These are phyloP conservation scores for Cymodocea nodosa DNA, from an alignment of 116 monocot genomes.

Conservation along the genomic window DNA sequence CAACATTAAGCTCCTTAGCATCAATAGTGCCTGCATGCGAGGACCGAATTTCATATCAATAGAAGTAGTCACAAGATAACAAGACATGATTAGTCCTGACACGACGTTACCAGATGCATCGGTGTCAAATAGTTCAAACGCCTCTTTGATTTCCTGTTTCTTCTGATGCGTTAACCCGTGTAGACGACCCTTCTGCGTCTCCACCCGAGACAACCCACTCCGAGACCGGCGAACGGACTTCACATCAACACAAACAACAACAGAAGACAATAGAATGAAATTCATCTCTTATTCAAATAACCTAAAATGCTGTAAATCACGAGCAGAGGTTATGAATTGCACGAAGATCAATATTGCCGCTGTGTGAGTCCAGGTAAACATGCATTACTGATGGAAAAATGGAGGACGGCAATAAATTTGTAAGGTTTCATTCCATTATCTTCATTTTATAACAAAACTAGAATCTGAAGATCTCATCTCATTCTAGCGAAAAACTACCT, in stretches of 20 bases:
- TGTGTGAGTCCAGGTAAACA: no score
- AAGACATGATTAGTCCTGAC: background rate
- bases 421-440: background rate
- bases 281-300: background rate
- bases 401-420: no score
- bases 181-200: constrained; percentile 37
- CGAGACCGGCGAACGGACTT: constrained; percentile 4
- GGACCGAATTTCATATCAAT: background rate
- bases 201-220: constrained; percentile 26
- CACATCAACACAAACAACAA: background rate
- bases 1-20: constrained; percentile 87
- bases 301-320: background rate
- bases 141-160: constrained; percentile 83
- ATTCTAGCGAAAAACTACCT: background rate
- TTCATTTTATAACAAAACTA: background rate
- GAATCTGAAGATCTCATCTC: background rate
- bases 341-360: no score
- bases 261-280: background rate
- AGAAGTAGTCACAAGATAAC: background rate
- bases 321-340: no score
- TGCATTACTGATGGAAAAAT: no score
- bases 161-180: constrained; percentile 60
- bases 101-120: constrained; percentile 76
- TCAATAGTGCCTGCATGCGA: constrained; percentile 71
- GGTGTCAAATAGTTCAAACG: constrained; percentile 91